Base-by-base conservation (phyloP, 2,329 filamentous ascomycete genomes). In the Venturia pyrina region DNA sequence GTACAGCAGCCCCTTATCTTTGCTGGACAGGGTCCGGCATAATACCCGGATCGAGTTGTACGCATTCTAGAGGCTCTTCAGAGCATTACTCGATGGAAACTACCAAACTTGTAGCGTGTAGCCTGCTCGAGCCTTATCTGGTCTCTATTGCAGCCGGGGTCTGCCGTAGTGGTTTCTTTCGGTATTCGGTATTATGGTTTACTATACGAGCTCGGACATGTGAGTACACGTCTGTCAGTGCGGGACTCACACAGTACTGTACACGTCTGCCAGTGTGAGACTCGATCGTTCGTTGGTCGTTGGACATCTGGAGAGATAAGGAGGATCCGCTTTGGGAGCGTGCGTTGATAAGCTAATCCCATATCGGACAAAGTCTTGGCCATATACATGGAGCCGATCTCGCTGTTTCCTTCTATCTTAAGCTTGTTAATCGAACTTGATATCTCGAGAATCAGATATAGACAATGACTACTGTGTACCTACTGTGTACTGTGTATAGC, bases 1-100 rank as follows among this genome's bases (percentile, higher is more conserved):
- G 60, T 62, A 62, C 60, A 62, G 37, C 40, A 62, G 60, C 21
- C n/a, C 60, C 60, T 62, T 62, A 62, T 62, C 60, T 43, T 5
- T 61, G 40, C 17, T 40, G 53, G 53, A 59, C 15, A 37, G 28
- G 32, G 32, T 37, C 17, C 53, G 24, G 50, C 50, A 34, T 32
- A n/a, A n/a, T 34, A 34, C 32, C 50, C 50, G 46, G 50, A 57
- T 57, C 50, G 50, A 32, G 24, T 24, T 57, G 5, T 57, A 57
- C 28, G 53, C 32, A 59, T 37, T 37, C 53, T 59, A 57, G 53
- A 37, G 53, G 53, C 32, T 10, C 21, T 11, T 59, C 53, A 11
- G 32, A 59, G 53, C 53, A 59, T 59, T 59, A 59, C 53, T 59
- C 53, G 53, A 59, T 59, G 53, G 53, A 59, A 59, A 59, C 50